phyloP scores from a whole-genome alignment of 768 basidiomycete species.

The Calocera viscosa region DNA sequence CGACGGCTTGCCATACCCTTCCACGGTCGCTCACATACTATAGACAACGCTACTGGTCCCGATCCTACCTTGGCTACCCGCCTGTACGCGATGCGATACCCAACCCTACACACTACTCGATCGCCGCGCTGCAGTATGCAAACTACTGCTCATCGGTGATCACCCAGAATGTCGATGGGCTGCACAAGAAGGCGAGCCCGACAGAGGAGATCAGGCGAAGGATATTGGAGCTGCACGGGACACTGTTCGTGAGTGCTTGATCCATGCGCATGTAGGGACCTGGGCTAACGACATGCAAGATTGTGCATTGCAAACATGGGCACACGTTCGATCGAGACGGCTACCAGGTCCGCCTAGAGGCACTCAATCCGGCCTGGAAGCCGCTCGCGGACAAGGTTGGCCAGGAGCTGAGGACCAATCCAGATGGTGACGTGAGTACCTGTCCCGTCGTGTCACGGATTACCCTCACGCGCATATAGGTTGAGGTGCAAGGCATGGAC shows the following conservation, averaged over 20 bases:
- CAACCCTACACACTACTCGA: conserved; percentile 78
- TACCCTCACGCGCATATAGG: conserved; percentile 33
- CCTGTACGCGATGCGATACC: conserved; percentile 71
- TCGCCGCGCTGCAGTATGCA: conserved; percentile 69
- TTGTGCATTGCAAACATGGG: conserved; percentile 62
- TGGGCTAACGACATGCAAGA: conserved; percentile 36
- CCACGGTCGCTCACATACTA: not conserved
- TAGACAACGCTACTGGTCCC: conserved; percentile 79
- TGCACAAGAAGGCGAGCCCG: conserved; percentile 67
- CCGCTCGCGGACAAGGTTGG: conserved; percentile 39
- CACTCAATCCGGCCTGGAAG: conserved; percentile 69
- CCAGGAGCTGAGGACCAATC: conserved; percentile 63
- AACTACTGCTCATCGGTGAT: conserved; percentile 50
- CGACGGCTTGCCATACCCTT: conserved; percentile 16
- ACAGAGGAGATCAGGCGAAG: conserved; percentile 28
- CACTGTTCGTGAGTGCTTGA: conserved; percentile 49
- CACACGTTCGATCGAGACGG: conserved; percentile 52
- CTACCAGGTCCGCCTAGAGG: conserved; percentile 64
- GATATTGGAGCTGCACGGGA: conserved; percentile 81
- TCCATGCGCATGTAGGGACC: not conserved
- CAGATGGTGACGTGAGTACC: conserved; percentile 73
- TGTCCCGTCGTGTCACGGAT: not conserved
- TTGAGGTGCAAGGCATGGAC: conserved; percentile 64
- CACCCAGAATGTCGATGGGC: conserved; percentile 84
- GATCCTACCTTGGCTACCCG: conserved; percentile 74